These are phyloP conservation scores for Chlorella sp. DNA, from an alignment of 139 green algal genomes.

Conservation along the genomic window DNA sequence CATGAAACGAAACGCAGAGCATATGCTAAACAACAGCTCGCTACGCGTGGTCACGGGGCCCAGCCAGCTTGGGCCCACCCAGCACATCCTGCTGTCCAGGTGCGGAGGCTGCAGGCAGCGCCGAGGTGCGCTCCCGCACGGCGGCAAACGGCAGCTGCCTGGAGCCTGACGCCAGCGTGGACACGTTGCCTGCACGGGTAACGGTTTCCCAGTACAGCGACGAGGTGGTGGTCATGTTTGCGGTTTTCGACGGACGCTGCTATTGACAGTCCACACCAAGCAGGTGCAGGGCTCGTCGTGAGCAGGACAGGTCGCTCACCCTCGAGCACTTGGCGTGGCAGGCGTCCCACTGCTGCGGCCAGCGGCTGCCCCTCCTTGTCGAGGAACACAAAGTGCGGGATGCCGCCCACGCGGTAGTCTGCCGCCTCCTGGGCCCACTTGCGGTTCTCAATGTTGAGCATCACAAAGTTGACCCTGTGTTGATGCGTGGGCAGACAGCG, in stretches of 20 bases:
- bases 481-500: too few relatives aligned
- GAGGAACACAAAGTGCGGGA: conserved; percentile 95
- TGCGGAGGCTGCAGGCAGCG: too few relatives aligned
- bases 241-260: too few relatives aligned
- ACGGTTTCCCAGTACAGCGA: too few relatives aligned
- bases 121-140: neutral
- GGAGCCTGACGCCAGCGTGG: neutral
- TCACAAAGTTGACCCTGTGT: conserved; percentile 95
- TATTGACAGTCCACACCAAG: too few relatives aligned
- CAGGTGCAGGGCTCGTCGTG: too few relatives aligned
- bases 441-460: conserved; percentile 98
- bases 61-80: too few relatives aligned
- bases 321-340: conserved; percentile 73
- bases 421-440: conserved; percentile 74
- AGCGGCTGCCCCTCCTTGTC: conserved; percentile 58
- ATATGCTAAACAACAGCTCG: too few relatives aligned
- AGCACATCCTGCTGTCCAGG: too few relatives aligned
- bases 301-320: too few relatives aligned
- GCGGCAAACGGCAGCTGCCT: neutral
- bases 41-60: too few relatives aligned
- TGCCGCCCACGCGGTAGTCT: conserved; percentile 87
- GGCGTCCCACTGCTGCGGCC: conserved; percentile 68
- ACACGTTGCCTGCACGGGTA: neutral
- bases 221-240: neutral
- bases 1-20: too few relatives aligned